These are phyloP conservation scores for Begonia peltatifolia DNA, from an alignment of 306 rosid species.

Conservation along the genomic window DNA sequence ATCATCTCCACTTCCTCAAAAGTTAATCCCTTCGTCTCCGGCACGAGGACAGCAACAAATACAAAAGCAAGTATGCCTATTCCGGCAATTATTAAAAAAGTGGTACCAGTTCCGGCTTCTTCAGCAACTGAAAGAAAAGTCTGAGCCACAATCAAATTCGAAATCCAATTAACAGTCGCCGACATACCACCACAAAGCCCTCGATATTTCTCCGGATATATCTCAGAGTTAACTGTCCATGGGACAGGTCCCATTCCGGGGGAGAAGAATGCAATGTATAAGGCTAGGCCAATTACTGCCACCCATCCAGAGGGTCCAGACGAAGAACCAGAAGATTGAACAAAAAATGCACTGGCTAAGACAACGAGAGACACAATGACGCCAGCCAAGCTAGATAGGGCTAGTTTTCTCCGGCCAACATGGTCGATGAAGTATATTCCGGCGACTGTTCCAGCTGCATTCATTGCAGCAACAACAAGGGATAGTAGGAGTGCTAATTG, in stretches of 20 bases:
- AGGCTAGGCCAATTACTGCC: slow-evolving; percentile 55
- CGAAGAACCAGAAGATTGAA: slow-evolving; percentile 34
- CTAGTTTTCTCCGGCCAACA: slow-evolving; percentile 54
- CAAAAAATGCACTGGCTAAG: slow-evolving; percentile 40
- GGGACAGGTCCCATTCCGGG: slow-evolving; percentile 98
- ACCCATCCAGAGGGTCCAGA: slow-evolving; percentile 43
- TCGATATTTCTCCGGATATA: slow-evolving; percentile 71
- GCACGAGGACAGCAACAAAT: slow-evolving; percentile 46
- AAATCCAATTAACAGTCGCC: slow-evolving; percentile 80
- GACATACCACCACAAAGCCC: slow-evolving; percentile 94
- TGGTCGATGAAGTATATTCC: slow-evolving; percentile 83
- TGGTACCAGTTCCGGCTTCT: slow-evolving; percentile 54
- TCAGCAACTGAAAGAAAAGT: slow-evolving; percentile 57
- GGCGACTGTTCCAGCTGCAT: slow-evolving; percentile 62
- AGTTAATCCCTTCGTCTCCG: slow-evolving; percentile 83
- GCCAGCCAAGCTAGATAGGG: slow-evolving; percentile 64
- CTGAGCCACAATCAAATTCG: slow-evolving; percentile 70
- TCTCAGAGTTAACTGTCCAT: slow-evolving; percentile 88
- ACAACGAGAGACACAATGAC: slow-evolving; percentile 47
- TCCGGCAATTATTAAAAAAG: slow-evolving; percentile 62
- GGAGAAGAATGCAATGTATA: slow-evolving; percentile 59
- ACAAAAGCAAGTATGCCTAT: slow-evolving; percentile 46
- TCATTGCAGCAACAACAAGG: slow-evolving; percentile 65
- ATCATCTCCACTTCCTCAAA: slow-evolving; percentile 82
- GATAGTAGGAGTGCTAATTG: slow-evolving; percentile 72